These are phyloP conservation scores for Papilionanthe hybrid DNA, from an alignment of 116 monocot species.

Conservation along the genomic window DNA sequence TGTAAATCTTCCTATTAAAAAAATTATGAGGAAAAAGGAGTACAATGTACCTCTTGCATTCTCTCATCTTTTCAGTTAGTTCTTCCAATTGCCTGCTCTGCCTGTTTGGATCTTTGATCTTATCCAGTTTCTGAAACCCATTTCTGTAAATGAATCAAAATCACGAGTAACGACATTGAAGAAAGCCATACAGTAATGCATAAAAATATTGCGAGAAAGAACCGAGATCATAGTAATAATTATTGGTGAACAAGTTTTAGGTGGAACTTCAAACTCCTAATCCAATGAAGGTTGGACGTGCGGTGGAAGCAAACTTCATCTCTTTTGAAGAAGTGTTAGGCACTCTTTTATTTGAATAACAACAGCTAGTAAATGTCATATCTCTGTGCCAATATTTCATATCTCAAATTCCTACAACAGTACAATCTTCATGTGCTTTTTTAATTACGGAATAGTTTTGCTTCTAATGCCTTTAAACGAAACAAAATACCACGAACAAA, in stretches of 20 bases:
- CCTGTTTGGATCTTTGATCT: slow-evolving; percentile 62
- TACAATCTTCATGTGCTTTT: neutral
- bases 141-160: slow-evolving; percentile 30
- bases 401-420: neutral
- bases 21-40: neutral
- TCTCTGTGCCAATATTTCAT: neutral
- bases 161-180: neutral
- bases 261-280: neutral
- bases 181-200: neutral
- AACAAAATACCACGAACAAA: neutral
- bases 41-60: slow-evolving; percentile 64
- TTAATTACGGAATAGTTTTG: neutral
- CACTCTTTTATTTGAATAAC: neutral
- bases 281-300: neutral
- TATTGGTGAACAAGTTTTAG: neutral
- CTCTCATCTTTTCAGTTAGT: slow-evolving; percentile 81
- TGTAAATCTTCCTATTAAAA: no score
- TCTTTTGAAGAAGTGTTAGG: neutral
- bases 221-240: neutral
- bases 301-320: neutral
- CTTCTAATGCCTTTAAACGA: neutral
- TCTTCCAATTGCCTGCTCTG: slow-evolving; percentile 79
- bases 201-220: neutral
- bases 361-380: neutral
- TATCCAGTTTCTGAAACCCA: slow-evolving; percentile 86